Evolutionary conservation across 73 alveolate genomes (phyloP), one percentile per base, ranked within the genome.

Genomic region (Tetrahymena malaccensis): DNA sequence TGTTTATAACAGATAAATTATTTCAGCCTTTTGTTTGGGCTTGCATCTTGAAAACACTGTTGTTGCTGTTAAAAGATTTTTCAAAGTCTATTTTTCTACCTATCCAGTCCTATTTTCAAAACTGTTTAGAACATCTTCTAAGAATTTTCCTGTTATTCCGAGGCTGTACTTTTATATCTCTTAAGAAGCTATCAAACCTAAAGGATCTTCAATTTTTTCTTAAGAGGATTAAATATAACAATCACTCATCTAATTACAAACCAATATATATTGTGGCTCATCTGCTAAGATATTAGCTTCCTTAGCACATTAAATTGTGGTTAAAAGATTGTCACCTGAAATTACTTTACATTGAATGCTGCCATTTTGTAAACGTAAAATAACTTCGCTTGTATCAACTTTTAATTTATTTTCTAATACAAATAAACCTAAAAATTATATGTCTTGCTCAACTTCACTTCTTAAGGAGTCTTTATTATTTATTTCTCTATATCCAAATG

Each of bases 41-140:
- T 99, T 97, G 98, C 98, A 98, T 95, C 99, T 96, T 9, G 99
- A 98, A 93, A 95, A 98, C 27, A 98, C 97, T 93, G 97, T 94
- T 35, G 98, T 98, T 93, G 96, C 96, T 43, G 83, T 85, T 84
- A 98, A 93, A 13, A 98, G 21, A 25, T 70, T 70, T 8, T n/a
- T 27, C 5, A 70, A 33, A n/a, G 31, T 70, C 11, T 22, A 70
- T 70, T 70, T 70, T 70, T 70, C 89, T 3, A 11, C 37, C 31
- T 0, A 70, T 70, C 38, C 89, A 70, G 17, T 1, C 16, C 17
- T 17, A 8, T 70, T n/a, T n/a, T 70, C 31, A n/a, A 70, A 70
- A n/a, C 8, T n/a, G 19, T 70, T n/a, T 22, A 19, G 37, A 70
- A 70, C 8, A 0, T 70, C 43, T 70, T 70, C 89, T 27, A 70